Base-by-base conservation (phyloP, 139 green algal genomes). In the Coccomyxa sp. region DNA sequence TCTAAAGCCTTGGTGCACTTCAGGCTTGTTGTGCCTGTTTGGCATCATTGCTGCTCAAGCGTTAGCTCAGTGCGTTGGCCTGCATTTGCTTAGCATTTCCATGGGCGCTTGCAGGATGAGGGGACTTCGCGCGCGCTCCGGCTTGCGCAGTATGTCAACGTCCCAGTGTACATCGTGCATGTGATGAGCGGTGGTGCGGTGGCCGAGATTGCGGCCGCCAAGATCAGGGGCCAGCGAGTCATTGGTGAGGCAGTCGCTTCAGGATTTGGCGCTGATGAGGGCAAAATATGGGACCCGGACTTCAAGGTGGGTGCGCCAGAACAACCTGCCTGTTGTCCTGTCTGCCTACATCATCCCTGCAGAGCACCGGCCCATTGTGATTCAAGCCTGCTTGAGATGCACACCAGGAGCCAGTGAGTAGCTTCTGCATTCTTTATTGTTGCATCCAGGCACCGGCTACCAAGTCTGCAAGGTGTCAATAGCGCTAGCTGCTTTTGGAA, bases 151-250 rank as follows among this genome's bases (percentile, higher is more conserved):
- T 91, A 97, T 76, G 91, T 95, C 32, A 90, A 92, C 23, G 85
- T 91, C 27, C 96, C 96, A n/a, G 89, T 99, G 79, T 99, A 99
- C 79, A 94, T 99, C 82, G 96, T 99, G 63, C 96, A 99, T 77
- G 96, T 99, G 15, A 99, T 98, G 94, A 95, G 92, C 88, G 88
- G 85, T 0, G 95, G 95, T 30, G 96, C 96, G 0, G 79, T 93
- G 78, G 88, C 96, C 17, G 93, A 98, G 89, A 90, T 93, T 13
- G 85, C 58, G 38, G 60, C 66, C 12, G 88, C 82, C 13, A 58
- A 74, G 75, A 68, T 58, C 27, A 58, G 76, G 32, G 67, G 95
- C 93, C 88, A 94, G 84, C 89, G 91, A 0, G 90, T 94, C 18
- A 71, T 88, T 12, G 93, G 96, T 0, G 96, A 99, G 88, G 90